These are phyloP conservation scores for Phylloporus arenicola DNA, from an alignment of 768 basidiomycete species.

Conservation along the genomic window DNA sequence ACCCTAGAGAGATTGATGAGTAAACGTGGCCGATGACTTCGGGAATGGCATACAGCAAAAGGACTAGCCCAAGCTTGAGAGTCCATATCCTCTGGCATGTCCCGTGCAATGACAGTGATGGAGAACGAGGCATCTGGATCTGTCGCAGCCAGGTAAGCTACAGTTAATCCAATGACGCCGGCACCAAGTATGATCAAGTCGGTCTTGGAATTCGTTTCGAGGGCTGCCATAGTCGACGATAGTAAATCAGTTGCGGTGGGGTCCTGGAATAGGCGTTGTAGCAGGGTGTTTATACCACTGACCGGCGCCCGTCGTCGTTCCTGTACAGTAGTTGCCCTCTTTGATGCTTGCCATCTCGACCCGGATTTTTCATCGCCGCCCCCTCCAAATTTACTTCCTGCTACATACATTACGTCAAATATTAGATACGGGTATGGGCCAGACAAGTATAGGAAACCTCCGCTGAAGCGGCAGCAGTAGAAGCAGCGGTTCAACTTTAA, in stretches of 20 bases:
- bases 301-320: too few species aligned
- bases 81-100: conserved; percentile 33
- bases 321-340: too few species aligned
- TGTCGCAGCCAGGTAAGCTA: conserved; percentile 30
- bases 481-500: too few species aligned
- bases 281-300: too few species aligned
- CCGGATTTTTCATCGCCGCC: too few species aligned
- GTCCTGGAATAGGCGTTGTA: background rate
- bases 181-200: conserved; percentile 34
- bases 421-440: too few species aligned
- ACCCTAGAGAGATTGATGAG: conserved; percentile 28
- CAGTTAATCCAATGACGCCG: conserved; percentile 36
- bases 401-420: too few species aligned
- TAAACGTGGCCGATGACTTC: background rate
- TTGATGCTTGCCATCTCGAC: too few species aligned
- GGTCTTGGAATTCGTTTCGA: conserved; percentile 2
- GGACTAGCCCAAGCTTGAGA: conserved; percentile 47
- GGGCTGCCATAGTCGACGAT: conserved; percentile 7
- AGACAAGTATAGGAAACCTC: background rate
- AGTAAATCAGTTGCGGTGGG: background rate
- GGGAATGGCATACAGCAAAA: conserved; percentile 38
- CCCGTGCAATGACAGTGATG: conserved; percentile 32
- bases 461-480: too few species aligned
- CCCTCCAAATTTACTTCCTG: too few species aligned
- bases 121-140: conserved; percentile 15